A percentile compares a stretch with the other conserved stretches of the same genome.
Conservation (phyloP, 768 basidiomycete species). For the Hygrophoropsis aurantiaca region DNA sequence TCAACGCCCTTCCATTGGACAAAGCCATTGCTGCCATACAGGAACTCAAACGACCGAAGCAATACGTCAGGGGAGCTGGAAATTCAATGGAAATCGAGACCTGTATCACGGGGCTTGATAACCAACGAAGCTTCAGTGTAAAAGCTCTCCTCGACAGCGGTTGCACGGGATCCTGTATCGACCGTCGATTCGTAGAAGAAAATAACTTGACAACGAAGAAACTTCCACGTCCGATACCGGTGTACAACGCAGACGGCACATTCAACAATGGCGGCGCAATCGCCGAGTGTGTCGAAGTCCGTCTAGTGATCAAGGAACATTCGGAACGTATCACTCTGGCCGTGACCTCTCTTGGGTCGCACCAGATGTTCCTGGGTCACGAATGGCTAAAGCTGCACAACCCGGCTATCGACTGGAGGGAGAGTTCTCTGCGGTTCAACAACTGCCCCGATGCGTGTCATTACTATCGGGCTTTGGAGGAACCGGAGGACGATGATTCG, state of each 20-base stretch:
- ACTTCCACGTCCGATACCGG: conserved; percentile 10
- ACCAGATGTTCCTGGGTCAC: neutral
- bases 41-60: conserved; percentile 4
- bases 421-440: neutral
- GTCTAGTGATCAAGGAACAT: conserved; percentile 2
- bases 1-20: neutral
- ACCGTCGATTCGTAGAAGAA: conserved; percentile 6
- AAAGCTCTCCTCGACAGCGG: conserved; percentile 18
- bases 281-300: conserved; percentile 3
- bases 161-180: conserved; percentile 20
- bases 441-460: conserved; percentile 1
- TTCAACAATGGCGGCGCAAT: conserved; percentile 13
- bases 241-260: conserved; percentile 17
- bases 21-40: conserved; percentile 1
- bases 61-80: conserved; percentile 2
- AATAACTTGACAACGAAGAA: conserved; percentile 2
- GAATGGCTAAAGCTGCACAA: neutral
- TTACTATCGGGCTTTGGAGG: neutral
- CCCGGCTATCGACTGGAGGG: conserved; percentile 1
- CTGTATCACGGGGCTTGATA: conserved; percentile 2
- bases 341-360: neutral
- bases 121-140: neutral
- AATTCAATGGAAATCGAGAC: conserved; percentile 3
- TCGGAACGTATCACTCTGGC: neutral
- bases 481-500: conserved; percentile 3